A percentile compares a stretch with the other conserved stretches of the same genome.
These are phyloP conservation scores for Pseudopithomyces chartarum DNA, from an alignment of 2,329 filamentous ascomycete species.

Conservation along the genomic window DNA sequence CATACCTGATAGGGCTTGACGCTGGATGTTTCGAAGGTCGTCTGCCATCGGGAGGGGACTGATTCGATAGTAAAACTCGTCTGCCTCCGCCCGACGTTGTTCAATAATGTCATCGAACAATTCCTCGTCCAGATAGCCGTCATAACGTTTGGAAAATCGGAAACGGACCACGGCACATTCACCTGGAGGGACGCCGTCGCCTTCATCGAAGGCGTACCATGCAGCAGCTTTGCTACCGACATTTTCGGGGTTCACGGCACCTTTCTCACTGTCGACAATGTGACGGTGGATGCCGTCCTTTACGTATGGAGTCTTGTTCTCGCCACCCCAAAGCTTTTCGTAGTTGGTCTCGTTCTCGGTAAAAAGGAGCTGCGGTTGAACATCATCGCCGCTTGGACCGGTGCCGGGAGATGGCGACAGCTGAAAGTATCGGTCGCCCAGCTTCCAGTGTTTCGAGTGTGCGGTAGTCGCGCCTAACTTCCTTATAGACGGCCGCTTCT, in stretches of 20 bases:
- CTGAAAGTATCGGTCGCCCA: conserved; percentile 83
- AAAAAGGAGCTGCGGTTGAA: conserved; percentile 84
- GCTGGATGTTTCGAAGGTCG: conserved; percentile 91
- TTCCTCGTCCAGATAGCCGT: conserved; percentile 87
- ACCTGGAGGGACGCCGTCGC: conserved; percentile 82
- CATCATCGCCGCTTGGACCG: conserved; percentile 77
- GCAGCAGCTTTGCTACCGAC: conserved; percentile 87
- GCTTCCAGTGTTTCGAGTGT: conserved; percentile 76
- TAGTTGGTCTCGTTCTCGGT: conserved; percentile 96
- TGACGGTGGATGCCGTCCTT: conserved; percentile 94
- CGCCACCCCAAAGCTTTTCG: conserved; percentile 72
- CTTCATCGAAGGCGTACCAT: conserved; percentile 92
- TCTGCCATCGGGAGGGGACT: conserved; percentile 93
- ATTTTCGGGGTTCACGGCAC: conserved; percentile 77
- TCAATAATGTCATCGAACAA: conserved; percentile 90
- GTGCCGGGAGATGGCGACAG: conserved; percentile 89
- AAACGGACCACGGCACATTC: conserved; percentile 96
- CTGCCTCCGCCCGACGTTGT: conserved; percentile 82
- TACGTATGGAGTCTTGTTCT: conserved; percentile 81
- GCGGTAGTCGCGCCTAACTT: conserved; percentile 69
- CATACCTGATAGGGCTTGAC: conserved; percentile 94
- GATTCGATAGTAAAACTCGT: conserved; percentile 94
- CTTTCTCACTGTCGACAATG: conserved; percentile 81
- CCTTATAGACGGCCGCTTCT: conserved; percentile 80
- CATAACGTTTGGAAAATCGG: conserved; percentile 75